Conservation (phyloP, 768 basidiomycete genomes). For the Boletus edulis region DNA sequence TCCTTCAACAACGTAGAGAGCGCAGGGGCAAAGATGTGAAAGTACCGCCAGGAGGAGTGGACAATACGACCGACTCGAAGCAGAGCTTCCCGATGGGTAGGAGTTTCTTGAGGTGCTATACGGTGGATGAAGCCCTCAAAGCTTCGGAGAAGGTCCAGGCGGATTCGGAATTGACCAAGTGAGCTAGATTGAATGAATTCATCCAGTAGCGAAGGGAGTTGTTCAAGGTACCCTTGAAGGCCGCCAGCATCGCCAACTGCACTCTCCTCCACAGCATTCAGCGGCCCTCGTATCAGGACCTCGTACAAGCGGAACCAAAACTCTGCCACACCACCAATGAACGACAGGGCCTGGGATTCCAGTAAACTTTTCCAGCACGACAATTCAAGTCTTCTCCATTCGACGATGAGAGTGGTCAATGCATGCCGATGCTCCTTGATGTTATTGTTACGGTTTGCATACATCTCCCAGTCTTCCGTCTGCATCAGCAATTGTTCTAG, state of each 20-base stretch:
- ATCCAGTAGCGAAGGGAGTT: slow-evolving; percentile 75
- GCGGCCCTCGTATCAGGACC: slow-evolving; percentile 60
- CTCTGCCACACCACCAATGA: slow-evolving; percentile 47
- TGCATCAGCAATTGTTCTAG: slow-evolving; percentile 84
- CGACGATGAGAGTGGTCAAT: slow-evolving; percentile 71
- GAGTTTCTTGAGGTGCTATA: slow-evolving; percentile 34
- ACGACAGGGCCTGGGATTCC: slow-evolving; percentile 58
- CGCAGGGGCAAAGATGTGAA: slow-evolving; percentile 52
- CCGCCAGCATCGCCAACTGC: slow-evolving; percentile 28
- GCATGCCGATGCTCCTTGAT: slow-evolving; percentile 64
- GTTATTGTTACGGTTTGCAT: slow-evolving; percentile 88
- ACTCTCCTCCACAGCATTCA: slow-evolving; percentile 45
- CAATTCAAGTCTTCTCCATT: slow-evolving; percentile 89
- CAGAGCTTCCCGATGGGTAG: slow-evolving; percentile 35
- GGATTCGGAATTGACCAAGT: slow-evolving; percentile 76
- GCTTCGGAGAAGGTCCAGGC: slow-evolving; percentile 65
- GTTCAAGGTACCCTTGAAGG: slow-evolving; percentile 53
- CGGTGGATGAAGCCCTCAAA: slow-evolving; percentile 55
- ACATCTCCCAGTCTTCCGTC: slow-evolving; percentile 95
- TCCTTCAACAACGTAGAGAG: slow-evolving; percentile 48
- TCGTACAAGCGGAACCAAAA: slow-evolving; percentile 97
- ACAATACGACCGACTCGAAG: slow-evolving; percentile 57
- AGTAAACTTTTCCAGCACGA: slow-evolving; percentile 83
- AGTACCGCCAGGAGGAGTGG: slow-evolving; percentile 58
- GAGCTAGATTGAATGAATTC: slow-evolving; percentile 72